A percentile compares a stretch with the other conserved stretches of the same genome.
Evolutionary conservation across 2,329 filamentous ascomycete genomes (phyloP).

Genomic region (Phyllosticta paracitricarpa): DNA sequence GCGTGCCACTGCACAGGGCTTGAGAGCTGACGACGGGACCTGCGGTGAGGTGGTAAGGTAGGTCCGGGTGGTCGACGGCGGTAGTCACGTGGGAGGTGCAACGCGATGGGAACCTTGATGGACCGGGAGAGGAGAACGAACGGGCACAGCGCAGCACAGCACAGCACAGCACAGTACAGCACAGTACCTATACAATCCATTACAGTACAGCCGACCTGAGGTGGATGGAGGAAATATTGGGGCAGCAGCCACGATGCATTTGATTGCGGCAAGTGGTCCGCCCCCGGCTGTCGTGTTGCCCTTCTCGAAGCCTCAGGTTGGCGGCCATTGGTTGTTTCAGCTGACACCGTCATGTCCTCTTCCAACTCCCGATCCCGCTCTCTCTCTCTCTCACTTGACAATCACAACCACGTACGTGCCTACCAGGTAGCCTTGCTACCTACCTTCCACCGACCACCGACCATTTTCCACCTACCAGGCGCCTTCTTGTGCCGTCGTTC

Average conservation of each 20-base stretch:
- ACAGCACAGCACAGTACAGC: not conserved
- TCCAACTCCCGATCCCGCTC: too few species aligned
- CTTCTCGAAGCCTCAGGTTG: not conserved
- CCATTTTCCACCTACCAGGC: too few species aligned
- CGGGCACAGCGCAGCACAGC: not conserved
- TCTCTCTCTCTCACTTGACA: too few species aligned
- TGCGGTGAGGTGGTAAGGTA: not conserved
- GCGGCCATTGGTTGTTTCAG: not conserved
- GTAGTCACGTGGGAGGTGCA: not conserved
- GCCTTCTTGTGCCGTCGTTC: not conserved
- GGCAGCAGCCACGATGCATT: not conserved
- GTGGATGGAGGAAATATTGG: not conserved
- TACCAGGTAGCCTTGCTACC: not conserved
- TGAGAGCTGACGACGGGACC: too few species aligned
- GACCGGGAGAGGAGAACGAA: not conserved
- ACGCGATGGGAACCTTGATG: too few species aligned
- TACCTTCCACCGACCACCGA: too few species aligned
- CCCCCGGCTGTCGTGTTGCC: not conserved
- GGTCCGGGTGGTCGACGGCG: not conserved
- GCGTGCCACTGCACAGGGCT: not conserved
- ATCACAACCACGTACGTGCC: not conserved
- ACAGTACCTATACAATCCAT: too few species aligned
- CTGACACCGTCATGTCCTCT: not conserved
- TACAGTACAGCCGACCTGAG: too few species aligned
- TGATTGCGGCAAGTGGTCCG: not conserved